Evolutionary conservation across 768 basidiomycete genomes (phyloP).

Genomic region (Lactarius quietus): DNA sequence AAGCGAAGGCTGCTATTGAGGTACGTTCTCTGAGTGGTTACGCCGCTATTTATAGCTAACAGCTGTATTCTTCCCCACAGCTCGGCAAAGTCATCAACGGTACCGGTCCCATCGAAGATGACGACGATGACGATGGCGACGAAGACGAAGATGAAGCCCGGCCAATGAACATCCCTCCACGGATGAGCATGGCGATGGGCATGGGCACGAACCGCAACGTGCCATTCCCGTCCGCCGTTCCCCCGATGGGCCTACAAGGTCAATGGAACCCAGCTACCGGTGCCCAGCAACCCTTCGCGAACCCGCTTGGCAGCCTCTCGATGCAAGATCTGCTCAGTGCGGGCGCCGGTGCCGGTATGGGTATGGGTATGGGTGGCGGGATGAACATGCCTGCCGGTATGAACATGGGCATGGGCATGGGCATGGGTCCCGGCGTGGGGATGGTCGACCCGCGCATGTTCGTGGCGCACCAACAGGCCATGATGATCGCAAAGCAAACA

Average conservation of each 20-base stretch:
- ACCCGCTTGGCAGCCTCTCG: slow-evolving; percentile 32
- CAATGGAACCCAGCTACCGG: slow-evolving; percentile 21
- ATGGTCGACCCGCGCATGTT: slow-evolving; percentile 32
- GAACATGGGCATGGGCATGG: slow-evolving; percentile 3
- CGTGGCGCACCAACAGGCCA: slow-evolving; percentile 83
- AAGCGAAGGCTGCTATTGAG: slow-evolving; percentile 87
- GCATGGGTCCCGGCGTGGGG: slow-evolving; percentile 14
- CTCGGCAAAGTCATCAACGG: slow-evolving; percentile 88
- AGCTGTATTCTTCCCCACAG: slow-evolving; percentile 37
- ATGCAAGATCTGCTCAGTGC: slow-evolving; percentile 50
- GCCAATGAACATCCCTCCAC: slow-evolving; percentile 27
- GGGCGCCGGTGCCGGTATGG: neutral
- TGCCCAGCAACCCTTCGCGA: slow-evolving; percentile 29
- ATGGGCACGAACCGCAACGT: slow-evolving; percentile 29
- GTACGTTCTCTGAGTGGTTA: slow-evolving; percentile 41
- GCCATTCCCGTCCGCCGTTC: slow-evolving; percentile 25
- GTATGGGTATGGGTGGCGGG: neutral
- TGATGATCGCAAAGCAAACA: slow-evolving; percentile 82
- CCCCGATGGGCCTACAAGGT: slow-evolving; percentile 34
- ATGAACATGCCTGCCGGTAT: neutral
- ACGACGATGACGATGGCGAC: slow-evolving; percentile 35
- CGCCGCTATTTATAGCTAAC: neutral
- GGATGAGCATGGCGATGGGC: slow-evolving; percentile 38
- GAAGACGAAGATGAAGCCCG: slow-evolving; percentile 31
- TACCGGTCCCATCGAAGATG: slow-evolving; percentile 52